A percentile compares a stretch with the other conserved stretches of the same genome.
Conservation (phyloP, 2,329 filamentous ascomycete genomes). For the Talaromyces sp. region DNA sequence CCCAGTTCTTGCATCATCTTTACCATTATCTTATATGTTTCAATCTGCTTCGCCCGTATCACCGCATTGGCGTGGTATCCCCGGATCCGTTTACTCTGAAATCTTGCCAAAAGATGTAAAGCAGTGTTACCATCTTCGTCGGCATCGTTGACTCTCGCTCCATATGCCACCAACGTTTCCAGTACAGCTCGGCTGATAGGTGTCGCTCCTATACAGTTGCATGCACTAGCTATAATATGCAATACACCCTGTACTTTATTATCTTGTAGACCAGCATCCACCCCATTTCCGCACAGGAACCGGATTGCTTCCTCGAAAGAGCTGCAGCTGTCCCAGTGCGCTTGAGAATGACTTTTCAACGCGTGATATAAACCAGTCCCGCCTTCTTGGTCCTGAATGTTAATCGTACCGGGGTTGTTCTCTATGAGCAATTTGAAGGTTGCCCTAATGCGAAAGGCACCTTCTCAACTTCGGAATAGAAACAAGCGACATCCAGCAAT, state of each 20-base stretch:
- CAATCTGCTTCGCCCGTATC: conserved; percentile 12
- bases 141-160: conserved; percentile 15
- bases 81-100: neutral
- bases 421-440: conserved; percentile 21
- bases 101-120: conserved; percentile 21
- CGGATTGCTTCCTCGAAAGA: conserved; percentile 15
- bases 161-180: conserved; percentile 18
- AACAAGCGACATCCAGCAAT: conserved; percentile 17
- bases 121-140: conserved; percentile 21
- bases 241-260: conserved; percentile 6
- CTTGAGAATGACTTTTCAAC: conserved; percentile 9
- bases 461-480: conserved; percentile 12
- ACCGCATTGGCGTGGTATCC: neutral
- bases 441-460: conserved; percentile 9
- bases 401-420: conserved; percentile 18
- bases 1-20: neutral
- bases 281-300: conserved; percentile 18
- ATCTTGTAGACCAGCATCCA: conserved; percentile 15
- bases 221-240: conserved; percentile 17
- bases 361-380: conserved; percentile 19
- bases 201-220: conserved; percentile 13
- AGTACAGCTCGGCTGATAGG: conserved; percentile 13
- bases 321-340: conserved; percentile 8
- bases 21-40: conserved; percentile 6
- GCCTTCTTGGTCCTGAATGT: conserved; percentile 18